Evolutionary conservation across 2,329 filamentous ascomycete genomes (phyloP), one percentile per base, ranked within the genome.

Genomic region (Ophiostoma novo-ulmi): DNA sequence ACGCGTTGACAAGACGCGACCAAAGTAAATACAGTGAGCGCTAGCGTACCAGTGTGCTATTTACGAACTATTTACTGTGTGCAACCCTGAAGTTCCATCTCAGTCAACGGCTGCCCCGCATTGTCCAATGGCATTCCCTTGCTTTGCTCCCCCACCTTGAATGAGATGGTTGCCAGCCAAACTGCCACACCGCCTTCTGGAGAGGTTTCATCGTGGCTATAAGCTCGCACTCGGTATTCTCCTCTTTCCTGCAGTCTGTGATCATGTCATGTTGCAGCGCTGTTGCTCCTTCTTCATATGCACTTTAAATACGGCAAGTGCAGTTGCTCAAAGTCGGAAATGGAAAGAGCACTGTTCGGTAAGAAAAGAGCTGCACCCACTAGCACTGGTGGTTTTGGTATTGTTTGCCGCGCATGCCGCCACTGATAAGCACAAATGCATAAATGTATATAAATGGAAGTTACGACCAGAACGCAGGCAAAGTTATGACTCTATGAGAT

Each of bases 51-150:
- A 64, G 31, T 64, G 61, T 22, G 5, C 22, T 22, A 31, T 31
- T 1, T 65, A 65, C 61, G 5, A 65, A 17, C 10, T 39, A 39
- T 64, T 17, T 17, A 63, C 58, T 63, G 26, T 64, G 58, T 36
- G 17, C 58, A 20, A 35, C 14, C 58, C 31, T 31, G 3, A 31
- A 31, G 31, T 31, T 36, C 58, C 14, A 20, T 31, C 39, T 26
- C 38, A 14, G 38, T 20, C 36, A 26, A 2, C 39, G 38, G 38
- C 63, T 69, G 70, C 68, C 70, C 70, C 70, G 70, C 70, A 71
- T 63, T 69, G 68, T 63, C 67, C 39, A 68, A 68, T 71, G 41
- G 67, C 41, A 48, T 31, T 35, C 20, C 7, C 22, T n/a, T n/a
- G 20, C 20, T 22, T 22, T 55, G 20, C n/a, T 38, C 41, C 69